Evolutionary conservation across 257 asterid genomes (phyloP), one percentile per base, ranked within the genome.

Genomic region (Eucommia ulmoides): DNA sequence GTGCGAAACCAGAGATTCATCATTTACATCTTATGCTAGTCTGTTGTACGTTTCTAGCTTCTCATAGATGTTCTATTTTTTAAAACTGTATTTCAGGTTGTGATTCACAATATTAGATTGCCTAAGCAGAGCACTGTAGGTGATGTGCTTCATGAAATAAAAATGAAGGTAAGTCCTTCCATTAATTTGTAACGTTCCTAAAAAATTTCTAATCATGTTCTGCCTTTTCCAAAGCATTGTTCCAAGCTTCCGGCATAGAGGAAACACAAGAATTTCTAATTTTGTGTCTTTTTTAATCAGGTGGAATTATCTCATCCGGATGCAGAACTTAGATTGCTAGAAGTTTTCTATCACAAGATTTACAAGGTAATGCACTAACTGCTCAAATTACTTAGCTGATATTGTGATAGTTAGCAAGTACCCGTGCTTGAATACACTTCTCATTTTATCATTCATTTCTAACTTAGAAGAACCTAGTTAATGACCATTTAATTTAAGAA

Each of bases 41-140:
- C 33, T 41, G 8, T 20, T 58, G 15, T 17, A 24, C 50, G 33
- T 29, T 21, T 38, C 35, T 65, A 29, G 38, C 38, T 12, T 12
- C 12, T 29, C 12, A 7, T 29, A 5, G 38, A 5, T 29, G 38
- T 29, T 29, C 38, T 29, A 29, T 12, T 5, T 12, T 29, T 29
- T n/a, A n/a, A n/a, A n/a, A n/a, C n/a, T n/a, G n/a, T n/a, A n/a
- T 24, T 58, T 63, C 94, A 91, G 99, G 92, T 88, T 42, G 58
- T 69, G 52, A 70, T 86, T 60, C 82, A 81, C 65, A 91, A 91
- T 72, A 79, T 86, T 64, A 80, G 96, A 65, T 71, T 86, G 58
- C 96, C 93, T 49, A 91, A 80, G 66, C 96, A 73, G 77, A 83
- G 99, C 70, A 83, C 84, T 22, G 96, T 91, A 46, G 96, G 83